phyloP scores from a whole-genome alignment of 208 protist genomes.

The Acanthamoeba healyi region DNA sequence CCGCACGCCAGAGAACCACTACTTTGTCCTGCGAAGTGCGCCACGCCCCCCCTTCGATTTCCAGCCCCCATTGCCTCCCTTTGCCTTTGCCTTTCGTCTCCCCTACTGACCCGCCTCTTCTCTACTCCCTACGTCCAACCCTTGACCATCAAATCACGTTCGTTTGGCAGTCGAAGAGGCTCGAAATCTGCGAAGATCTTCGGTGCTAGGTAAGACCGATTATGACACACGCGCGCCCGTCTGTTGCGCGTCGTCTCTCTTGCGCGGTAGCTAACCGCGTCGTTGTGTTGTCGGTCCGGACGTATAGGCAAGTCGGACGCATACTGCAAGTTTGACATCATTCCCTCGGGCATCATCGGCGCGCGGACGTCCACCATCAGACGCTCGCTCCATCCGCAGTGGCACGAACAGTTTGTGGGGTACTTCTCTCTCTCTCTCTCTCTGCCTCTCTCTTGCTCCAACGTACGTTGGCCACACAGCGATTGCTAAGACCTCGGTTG shows the following conservation, averaged over 20 bases:
- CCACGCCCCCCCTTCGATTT: neutral
- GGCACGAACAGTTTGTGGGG: constrained; percentile 71
- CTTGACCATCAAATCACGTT: too few relatives aligned
- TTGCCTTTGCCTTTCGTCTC: too few relatives aligned
- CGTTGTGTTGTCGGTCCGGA: neutral
- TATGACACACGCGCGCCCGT: too few relatives aligned
- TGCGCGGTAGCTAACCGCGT: too few relatives aligned
- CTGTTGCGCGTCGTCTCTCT: neutral
- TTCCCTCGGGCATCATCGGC: constrained; percentile 67
- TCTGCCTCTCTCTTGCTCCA: too few relatives aligned
- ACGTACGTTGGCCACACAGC: too few relatives aligned
- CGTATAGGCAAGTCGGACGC: constrained; percentile 16
- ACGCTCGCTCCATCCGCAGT: constrained; percentile 49
- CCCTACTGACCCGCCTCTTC: too few relatives aligned
- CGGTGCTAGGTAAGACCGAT: neutral
- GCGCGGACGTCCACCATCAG: constrained; percentile 57
- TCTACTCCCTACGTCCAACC: too few relatives aligned
- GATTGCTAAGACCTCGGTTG: too few relatives aligned
- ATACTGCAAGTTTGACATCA: constrained; percentile 68
- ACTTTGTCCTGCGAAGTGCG: constrained; percentile 61
- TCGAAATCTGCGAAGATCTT: constrained; percentile 38
- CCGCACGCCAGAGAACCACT: constrained; percentile 9
- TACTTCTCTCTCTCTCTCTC: neutral
- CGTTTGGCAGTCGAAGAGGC: constrained; percentile 32
- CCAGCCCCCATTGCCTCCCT: neutral